A percentile compares a stretch with the other conserved stretches of the same genome.
Conservation (phyloP, 2,329 filamentous ascomycete species). For the Cladosporium sp. region DNA sequence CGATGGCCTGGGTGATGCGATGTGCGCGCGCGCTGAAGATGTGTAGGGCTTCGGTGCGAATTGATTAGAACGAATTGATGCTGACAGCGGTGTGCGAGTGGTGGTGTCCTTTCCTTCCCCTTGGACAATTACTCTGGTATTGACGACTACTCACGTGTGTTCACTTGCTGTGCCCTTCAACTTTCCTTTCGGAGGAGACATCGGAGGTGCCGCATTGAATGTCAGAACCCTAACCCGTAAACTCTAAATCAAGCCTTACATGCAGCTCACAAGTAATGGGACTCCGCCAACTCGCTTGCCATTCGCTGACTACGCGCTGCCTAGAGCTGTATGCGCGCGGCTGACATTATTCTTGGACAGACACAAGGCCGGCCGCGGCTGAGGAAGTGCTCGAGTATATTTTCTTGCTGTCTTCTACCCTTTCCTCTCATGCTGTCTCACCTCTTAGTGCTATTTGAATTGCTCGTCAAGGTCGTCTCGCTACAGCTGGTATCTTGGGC, state of each 20-base stretch:
- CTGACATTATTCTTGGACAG: constrained; percentile 9
- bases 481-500: constrained; percentile 20
- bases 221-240: background rate
- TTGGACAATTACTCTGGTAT: background rate
- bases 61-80: background rate
- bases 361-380: constrained; percentile 3
- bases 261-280: background rate
- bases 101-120: background rate
- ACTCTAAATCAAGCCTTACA: background rate
- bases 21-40: constrained; percentile 2
- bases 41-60: background rate
- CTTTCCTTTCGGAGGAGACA: constrained; percentile 15
- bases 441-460: constrained; percentile 17
- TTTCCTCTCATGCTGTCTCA: constrained; percentile 14
- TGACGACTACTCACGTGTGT: constrained; percentile 2
- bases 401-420: background rate
- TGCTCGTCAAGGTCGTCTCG: constrained; percentile 22
- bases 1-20: constrained; percentile 14
- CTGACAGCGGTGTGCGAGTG: background rate
- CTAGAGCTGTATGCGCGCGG: constrained; percentile 17
- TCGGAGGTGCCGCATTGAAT: background rate
- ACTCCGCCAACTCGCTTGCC: background rate
- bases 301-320: constrained; percentile 19
- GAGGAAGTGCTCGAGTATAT: constrained; percentile 5
- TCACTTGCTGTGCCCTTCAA: background rate